These are phyloP conservation scores for Brassica balearica DNA, from an alignment of 441 rosid species.

Conservation along the genomic window DNA sequence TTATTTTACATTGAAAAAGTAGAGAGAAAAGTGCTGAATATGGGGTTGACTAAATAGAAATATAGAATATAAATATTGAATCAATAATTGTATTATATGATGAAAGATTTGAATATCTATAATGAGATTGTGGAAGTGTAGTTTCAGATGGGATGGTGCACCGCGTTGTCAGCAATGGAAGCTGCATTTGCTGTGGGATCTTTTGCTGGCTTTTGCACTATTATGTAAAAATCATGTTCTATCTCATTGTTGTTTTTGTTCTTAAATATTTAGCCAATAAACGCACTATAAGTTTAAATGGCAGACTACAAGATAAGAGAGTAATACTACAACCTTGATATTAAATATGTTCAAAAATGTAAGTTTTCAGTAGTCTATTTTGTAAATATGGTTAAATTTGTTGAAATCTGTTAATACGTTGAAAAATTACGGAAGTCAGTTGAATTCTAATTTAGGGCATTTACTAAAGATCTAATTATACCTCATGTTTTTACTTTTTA, in stretches of 20 bases:
- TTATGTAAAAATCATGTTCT: conserved; percentile 26
- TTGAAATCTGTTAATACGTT: too few species aligned
- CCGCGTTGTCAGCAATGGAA: conserved; percentile 8
- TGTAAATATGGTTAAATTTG: too few species aligned
- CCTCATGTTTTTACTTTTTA: too few species aligned
- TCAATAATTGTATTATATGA: neutral
- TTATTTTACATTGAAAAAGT: neutral
- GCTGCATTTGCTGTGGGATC: too few species aligned
- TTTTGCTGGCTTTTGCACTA: neutral
- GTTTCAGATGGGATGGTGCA: conserved; percentile 5
- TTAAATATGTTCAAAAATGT: neutral
- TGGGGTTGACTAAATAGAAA: neutral
- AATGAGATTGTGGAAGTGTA: neutral
- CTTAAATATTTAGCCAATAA: neutral
- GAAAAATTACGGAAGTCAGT: too few species aligned
- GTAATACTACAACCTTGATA: neutral
- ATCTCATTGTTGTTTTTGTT: neutral
- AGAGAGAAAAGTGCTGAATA: neutral
- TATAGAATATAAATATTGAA: neutral
- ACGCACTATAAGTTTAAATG: neutral
- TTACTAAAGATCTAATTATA: too few species aligned
- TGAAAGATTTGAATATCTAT: neutral
- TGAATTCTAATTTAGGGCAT: too few species aligned
- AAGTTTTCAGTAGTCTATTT: too few species aligned
- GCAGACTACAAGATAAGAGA: neutral